These are phyloP conservation scores for Colletotrichum higginsianum DNA, from an alignment of 2,329 filamentous ascomycete species.

Conservation along the genomic window DNA sequence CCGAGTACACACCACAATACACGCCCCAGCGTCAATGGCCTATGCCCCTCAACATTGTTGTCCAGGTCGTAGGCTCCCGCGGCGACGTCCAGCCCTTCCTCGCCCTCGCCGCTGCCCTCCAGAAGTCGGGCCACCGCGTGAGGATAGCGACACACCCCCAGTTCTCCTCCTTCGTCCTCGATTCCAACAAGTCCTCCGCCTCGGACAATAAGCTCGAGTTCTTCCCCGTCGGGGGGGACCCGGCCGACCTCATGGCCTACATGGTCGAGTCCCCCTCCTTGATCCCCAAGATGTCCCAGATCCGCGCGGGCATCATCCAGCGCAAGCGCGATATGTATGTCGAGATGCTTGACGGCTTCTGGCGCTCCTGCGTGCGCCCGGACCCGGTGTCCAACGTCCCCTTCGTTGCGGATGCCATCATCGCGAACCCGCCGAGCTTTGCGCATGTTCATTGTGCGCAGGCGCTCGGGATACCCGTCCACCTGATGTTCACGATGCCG, in stretches of 20 bases:
- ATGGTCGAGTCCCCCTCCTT: slow-evolving; percentile 50
- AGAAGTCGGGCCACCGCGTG: slow-evolving; percentile 64
- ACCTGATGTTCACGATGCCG: slow-evolving; percentile 75
- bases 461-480: slow-evolving; percentile 59
- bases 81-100: slow-evolving; percentile 73
- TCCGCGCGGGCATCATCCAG: slow-evolving; percentile 47
- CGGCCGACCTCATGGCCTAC: slow-evolving; percentile 56
- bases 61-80: slow-evolving; percentile 67
- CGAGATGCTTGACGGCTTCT: slow-evolving; percentile 47
- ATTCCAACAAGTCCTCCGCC: slow-evolving; percentile 45
- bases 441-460: slow-evolving; percentile 65
- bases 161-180: slow-evolving; percentile 63
- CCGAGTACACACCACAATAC: slow-evolving; percentile 20
- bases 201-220: slow-evolving; percentile 58
- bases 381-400: slow-evolving; percentile 47
- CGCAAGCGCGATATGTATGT: slow-evolving; percentile 46
- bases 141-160: slow-evolving; percentile 65
- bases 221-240: slow-evolving; percentile 68
- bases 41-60: slow-evolving; percentile 64
- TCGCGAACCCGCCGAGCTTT: slow-evolving; percentile 65
- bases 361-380: slow-evolving; percentile 43
- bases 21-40: slow-evolving; percentile 12
- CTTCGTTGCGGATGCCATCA: slow-evolving; percentile 66
- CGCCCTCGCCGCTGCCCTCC: slow-evolving; percentile 64
- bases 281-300: slow-evolving; percentile 46